Conservation (phyloP, 352 stramenopile genomes). For the Globisporangium okanoganense region DNA sequence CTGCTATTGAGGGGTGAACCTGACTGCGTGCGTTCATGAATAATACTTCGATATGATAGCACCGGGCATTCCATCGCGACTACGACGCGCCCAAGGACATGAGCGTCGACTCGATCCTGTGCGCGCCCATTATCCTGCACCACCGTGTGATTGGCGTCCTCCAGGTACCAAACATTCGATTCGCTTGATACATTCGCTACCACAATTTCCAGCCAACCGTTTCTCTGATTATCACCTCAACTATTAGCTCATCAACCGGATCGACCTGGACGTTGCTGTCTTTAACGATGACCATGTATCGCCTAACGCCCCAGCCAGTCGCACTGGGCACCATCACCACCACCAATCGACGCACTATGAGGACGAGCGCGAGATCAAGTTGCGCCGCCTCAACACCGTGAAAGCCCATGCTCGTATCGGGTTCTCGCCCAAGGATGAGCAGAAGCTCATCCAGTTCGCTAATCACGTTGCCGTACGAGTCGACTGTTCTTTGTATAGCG, state of each 20-base stretch:
- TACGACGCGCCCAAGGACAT: constrained; percentile 55
- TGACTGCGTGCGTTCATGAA: too few relatives aligned
- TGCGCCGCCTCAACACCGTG: constrained; percentile 28
- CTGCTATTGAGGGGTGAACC: too few relatives aligned
- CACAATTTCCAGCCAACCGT: neutral
- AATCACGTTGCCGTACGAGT: constrained; percentile 42
- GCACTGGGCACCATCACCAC: neutral
- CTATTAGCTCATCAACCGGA: constrained; percentile 52
- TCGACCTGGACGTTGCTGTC: constrained; percentile 24
- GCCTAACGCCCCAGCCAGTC: neutral
- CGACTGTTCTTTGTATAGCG: neutral
- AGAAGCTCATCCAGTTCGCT: constrained; percentile 63
- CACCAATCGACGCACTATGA: neutral
- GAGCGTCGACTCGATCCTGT: constrained; percentile 50
- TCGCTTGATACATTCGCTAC: neutral
- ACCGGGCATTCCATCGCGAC: constrained; percentile 51
- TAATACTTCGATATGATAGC: too few relatives aligned
- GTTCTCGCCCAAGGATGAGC: constrained; percentile 59
- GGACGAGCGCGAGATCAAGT: constrained; percentile 36
- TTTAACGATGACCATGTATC: neutral
- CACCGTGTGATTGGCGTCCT: constrained; percentile 56
- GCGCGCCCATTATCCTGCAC: constrained; percentile 48
- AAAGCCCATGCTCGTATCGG: constrained; percentile 25
- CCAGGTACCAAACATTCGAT: constrained; percentile 18
- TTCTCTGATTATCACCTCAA: neutral